Percentiles rank a stretch among this genome's conserved stretches.
phyloP scores from a whole-genome alignment of 1,139 yeast species.

The Blastobotrys buckinghamii region DNA sequence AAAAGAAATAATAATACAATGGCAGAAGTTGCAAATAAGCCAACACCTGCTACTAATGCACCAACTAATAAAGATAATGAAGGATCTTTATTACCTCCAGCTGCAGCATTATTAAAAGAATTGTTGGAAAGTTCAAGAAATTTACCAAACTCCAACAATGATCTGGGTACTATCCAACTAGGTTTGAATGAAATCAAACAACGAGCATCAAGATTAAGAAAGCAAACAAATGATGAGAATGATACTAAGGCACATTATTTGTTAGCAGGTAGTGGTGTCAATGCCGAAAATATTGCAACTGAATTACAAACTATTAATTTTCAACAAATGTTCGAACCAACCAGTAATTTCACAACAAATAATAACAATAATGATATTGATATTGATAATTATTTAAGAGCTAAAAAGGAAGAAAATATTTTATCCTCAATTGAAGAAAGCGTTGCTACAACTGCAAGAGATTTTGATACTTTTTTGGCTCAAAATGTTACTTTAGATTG shows the following conservation, averaged over 20 bases:
- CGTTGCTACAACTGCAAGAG: conserved; percentile 65
- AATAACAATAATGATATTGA: conserved; percentile 24
- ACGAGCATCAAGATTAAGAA: conserved; percentile 58
- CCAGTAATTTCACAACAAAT: conserved; percentile 24
- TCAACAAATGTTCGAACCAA: conserved; percentile 25
- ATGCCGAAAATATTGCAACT: conserved; percentile 78
- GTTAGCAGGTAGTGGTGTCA: conserved; percentile 83
- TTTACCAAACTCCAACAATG: conserved; percentile 58
- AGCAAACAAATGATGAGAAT: conserved; percentile 39
- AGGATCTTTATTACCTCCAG: conserved; percentile 36
- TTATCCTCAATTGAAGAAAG: conserved; percentile 80
- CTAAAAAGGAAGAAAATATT: conserved; percentile 77
- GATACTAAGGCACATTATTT: conserved; percentile 87
- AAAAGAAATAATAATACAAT: no score
- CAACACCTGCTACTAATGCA: conserved; percentile 2
- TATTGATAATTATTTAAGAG: conserved; percentile 40
- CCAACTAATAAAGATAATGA: background rate
- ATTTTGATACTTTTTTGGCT: conserved; percentile 72
- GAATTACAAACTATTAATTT: conserved; percentile 39
- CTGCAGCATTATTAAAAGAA: conserved; percentile 46
- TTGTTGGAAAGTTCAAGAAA: conserved; percentile 65
- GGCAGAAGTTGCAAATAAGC: conserved; percentile 5
- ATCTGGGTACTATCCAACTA: conserved; percentile 65
- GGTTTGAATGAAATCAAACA: conserved; percentile 74
- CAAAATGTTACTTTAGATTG: conserved; percentile 76